Evolutionary conservation across 164 flowering plant species (phyloP).

Genomic region (Tinospora cordifolia): DNA sequence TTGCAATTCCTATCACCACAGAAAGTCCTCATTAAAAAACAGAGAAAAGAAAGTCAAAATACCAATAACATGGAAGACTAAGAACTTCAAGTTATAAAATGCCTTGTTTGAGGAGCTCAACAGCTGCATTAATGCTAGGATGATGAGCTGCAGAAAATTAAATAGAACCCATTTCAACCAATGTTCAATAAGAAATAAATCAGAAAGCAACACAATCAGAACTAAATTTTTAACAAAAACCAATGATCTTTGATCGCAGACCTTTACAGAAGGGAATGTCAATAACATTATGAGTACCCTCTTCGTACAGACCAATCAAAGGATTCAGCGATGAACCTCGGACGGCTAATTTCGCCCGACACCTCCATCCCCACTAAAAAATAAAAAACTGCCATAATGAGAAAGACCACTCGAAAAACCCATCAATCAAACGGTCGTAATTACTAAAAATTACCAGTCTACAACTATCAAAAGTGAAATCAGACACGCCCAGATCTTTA

Average conservation of each 20-base stretch:
- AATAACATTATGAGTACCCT: conserved; percentile 77
- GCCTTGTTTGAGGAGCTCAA: conserved; percentile 72
- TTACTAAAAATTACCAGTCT: conserved; percentile 43
- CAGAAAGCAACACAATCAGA: neutral
- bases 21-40: neutral
- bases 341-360: conserved; percentile 90
- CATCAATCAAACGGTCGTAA: too few species aligned
- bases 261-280: conserved; percentile 90
- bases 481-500: conserved; percentile 42
- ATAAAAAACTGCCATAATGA: neutral
- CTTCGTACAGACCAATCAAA: conserved; percentile 74
- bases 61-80: neutral
- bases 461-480: conserved; percentile 60
- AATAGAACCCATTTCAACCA: neutral
- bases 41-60: neutral
- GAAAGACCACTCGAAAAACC: conserved; percentile 2
- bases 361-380: conserved; percentile 83
- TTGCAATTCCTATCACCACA: conserved; percentile 42
- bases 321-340: conserved; percentile 70
- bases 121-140: conserved; percentile 83
- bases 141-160: conserved; percentile 71
- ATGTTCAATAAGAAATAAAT: neutral
- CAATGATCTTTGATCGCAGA: conserved; percentile 10
- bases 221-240: too few species aligned
- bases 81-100: neutral